A percentile compares a stretch with the other conserved stretches of the same genome.
These are phyloP conservation scores for Prillingera fragicola DNA, from an alignment of 1,284 basidiomycete genomes.

Conservation along the genomic window DNA sequence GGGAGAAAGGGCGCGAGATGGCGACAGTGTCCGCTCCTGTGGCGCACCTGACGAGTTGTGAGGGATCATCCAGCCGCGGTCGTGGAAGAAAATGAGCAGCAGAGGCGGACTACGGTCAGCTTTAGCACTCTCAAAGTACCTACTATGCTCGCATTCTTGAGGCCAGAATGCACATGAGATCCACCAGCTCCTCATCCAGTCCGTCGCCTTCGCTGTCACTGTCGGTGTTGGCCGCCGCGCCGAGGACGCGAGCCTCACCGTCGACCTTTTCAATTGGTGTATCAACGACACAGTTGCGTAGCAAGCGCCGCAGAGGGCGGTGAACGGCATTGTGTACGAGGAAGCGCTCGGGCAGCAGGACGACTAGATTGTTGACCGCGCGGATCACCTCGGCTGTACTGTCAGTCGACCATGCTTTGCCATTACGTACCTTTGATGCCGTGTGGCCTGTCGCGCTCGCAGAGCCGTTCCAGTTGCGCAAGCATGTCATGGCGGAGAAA, in stretches of 20 bases:
- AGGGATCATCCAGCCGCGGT: slow-evolving; percentile 54
- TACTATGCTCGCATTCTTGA: slow-evolving; percentile 76
- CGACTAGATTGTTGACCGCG: slow-evolving; percentile 78
- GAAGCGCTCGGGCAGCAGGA: slow-evolving; percentile 82
- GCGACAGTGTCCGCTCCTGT: slow-evolving; percentile 64
- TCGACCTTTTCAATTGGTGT: slow-evolving; percentile 70
- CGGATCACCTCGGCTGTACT: slow-evolving; percentile 65
- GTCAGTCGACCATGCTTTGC: background rate
- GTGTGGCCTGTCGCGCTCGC: slow-evolving; percentile 71
- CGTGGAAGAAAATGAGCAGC: slow-evolving; percentile 92
- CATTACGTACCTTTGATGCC: slow-evolving; percentile 60
- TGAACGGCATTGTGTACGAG: slow-evolving; percentile 85
- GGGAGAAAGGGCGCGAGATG: slow-evolving; percentile 21
- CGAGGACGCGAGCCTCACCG: slow-evolving; percentile 64
- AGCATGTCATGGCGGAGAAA: slow-evolving; percentile 84
- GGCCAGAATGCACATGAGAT: slow-evolving; percentile 82
- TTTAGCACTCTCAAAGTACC: slow-evolving; percentile 10
- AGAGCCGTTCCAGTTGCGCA: slow-evolving; percentile 74
- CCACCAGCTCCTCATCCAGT: slow-evolving; percentile 61
- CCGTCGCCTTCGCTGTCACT: slow-evolving; percentile 21
- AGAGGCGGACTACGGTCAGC: slow-evolving; percentile 58
- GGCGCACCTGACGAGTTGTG: slow-evolving; percentile 17
- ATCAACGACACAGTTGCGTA: slow-evolving; percentile 83
- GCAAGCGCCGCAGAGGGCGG: slow-evolving; percentile 75
- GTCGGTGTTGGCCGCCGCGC: slow-evolving; percentile 63